Base-by-base conservation (phyloP, 176 grass and related monocot species). In the Oryza nivara region DNA sequence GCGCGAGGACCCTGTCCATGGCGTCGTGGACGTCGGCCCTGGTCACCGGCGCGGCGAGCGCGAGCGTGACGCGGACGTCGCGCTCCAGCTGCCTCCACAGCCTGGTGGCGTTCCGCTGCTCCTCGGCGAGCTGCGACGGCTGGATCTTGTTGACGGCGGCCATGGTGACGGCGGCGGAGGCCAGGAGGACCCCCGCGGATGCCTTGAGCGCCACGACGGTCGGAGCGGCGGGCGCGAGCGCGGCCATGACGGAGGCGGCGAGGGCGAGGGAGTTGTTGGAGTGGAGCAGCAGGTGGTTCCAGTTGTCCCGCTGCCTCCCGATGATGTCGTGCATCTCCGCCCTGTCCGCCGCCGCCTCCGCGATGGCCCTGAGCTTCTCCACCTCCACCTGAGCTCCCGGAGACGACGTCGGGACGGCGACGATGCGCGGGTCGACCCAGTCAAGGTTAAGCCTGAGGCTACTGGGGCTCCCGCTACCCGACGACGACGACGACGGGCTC, bases 251-350 rank as follows among this genome's bases (percentile, higher is more conserved):
- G 48, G 89, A 85, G 2, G 84, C 92, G 2, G 87, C 9, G 54
- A 94, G 89, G 17, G 73, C 11, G 16, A 94, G 78, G 32, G 87
- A 80, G 82, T 94, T 94, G 84, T 79, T 81, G 52, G 92, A 85
- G 69, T 87, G 87, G 49, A 91, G 85, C 64, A 94, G 76, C 67
- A 91, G 92, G 77, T 89, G 92, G 84, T 94, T 94, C 92, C 92
- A 94, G 87, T 89, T 88, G 44, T 94, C 85, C 9, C 87, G n/a
- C 87, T 91, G 92, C 20, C 30, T 5, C 0, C 89, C 92, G 54
- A 94, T 85, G 84, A 94, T 94, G 63, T 86, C 92, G 78, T 94
- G 92, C 92, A 94, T 94, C 22, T 90, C 85, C 0, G 88, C 90
- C 0, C 90, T 69, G 46, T 92, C 90, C 16, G 92, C 92, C 14